Base-by-base conservation (phyloP, 176 grass and related monocot genomes). In the Elaeis guineensis region DNA sequence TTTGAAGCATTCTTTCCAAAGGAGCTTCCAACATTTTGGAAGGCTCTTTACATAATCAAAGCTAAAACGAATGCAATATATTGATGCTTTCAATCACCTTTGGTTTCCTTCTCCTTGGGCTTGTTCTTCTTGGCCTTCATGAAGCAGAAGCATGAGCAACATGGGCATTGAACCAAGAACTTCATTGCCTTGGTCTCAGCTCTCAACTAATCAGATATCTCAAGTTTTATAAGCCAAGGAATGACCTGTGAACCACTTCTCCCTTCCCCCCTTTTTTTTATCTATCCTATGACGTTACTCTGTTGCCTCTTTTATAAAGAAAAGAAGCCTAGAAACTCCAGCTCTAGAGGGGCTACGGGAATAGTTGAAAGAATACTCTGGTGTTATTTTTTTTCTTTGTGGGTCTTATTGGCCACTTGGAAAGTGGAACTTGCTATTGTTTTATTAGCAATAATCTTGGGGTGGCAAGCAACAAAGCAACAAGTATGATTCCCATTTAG, bases 111-210 rank as follows among this genome's bases (percentile, higher is more conserved):
- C 5, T 56, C 71, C 64, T 74, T 64, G 49, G 30, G 23, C 35
- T 74, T 55, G 39, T 59, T 64, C 71, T 63, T 54, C 71, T 64
- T 74, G 18, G 50, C 56, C 71, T 63, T 74, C 22, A 74, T 51
- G 50, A 74, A 63, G 59, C 71, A 74, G 23, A 74, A 74, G 58
- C 61, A 74, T 23, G 71, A n/a, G 64, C 71, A 74, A 55, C 71
- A 74, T 4, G 71, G 71, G 71, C 58, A 74, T 55, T 74, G 71
- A 30, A 74, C 11, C 59, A 74, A 64, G 71, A 74, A 74, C 55
- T 74, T 74, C 71, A 74, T 74, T 53, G 9, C 22, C 55, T 44
- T 59, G 19, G 57, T 59, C 7, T 20, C 58, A 8, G 7, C 16
- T 58, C 70, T 21, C 35, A 44, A 2, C 5, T 5, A 44, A 44